These are phyloP conservation scores for Schoenoplectus triqueter DNA, from an alignment of 202 grass and related monocot species.

Conservation along the genomic window DNA sequence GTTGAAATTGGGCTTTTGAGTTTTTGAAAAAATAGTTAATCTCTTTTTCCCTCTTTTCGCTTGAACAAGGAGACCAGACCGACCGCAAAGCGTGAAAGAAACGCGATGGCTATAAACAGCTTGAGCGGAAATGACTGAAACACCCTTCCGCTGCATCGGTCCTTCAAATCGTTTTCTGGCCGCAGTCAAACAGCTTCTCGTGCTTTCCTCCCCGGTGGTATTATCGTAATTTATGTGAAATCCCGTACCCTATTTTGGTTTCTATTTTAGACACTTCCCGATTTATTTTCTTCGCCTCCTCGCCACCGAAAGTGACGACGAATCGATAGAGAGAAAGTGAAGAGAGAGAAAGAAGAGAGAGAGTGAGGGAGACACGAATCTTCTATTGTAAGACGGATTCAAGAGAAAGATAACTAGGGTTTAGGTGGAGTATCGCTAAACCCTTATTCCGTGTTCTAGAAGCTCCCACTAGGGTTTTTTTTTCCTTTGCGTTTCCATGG, in stretches of 20 bases:
- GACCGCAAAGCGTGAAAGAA: conserved; percentile 41
- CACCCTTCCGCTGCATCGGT: background rate
- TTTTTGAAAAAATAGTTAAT: conserved; percentile 12
- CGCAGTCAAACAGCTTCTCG: background rate
- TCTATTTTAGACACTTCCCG: conserved; percentile 20
- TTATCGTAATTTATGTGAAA: conserved; percentile 12
- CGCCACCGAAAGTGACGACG: conserved; percentile 41
- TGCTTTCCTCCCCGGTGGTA: conserved; percentile 8
- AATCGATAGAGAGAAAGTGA: conserved; percentile 22
- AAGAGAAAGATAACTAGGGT: conserved; percentile 35
- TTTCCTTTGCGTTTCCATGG: conserved; percentile 48
- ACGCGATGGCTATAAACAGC: conserved; percentile 36
- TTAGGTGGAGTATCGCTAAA: conserved; percentile 31
- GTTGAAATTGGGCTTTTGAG: conserved; percentile 10
- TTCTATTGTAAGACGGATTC: conserved; percentile 31
- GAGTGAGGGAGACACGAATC: conserved; percentile 21
- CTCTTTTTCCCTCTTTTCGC: conserved; percentile 28
- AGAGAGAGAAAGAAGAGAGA: conserved; percentile 27
- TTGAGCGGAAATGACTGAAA: background rate
- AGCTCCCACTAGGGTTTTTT: conserved; percentile 37
- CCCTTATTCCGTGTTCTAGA: conserved; percentile 29
- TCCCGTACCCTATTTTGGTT: conserved; percentile 5
- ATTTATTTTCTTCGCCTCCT: conserved; percentile 41
- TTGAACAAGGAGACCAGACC: conserved; percentile 32
- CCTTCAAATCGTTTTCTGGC: conserved; percentile 15